Conservation (phyloP, 106 monocot genomes). For the Allium fistulosum region DNA sequence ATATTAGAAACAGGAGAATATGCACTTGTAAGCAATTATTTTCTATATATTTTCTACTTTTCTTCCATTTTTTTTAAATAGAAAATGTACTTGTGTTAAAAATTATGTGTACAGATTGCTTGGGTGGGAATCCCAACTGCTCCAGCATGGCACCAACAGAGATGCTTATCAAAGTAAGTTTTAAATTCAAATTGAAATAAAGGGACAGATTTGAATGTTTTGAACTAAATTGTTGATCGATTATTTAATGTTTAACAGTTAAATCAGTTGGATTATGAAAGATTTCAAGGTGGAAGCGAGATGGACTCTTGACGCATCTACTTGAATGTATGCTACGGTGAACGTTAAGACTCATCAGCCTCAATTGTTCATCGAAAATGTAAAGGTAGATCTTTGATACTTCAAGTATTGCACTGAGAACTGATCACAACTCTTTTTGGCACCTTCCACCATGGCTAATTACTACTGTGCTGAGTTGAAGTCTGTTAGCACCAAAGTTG, state of each 20-base stretch:
- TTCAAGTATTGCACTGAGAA: too few species aligned
- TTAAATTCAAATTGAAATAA: background rate
- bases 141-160: conserved; percentile 80
- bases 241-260: conserved; percentile 33
- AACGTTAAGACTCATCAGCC: too few species aligned
- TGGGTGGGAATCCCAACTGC: conserved; percentile 96
- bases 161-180: conserved; percentile 74
- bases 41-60: background rate
- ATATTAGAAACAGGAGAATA: conserved; percentile 88
- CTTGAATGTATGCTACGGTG: too few species aligned
- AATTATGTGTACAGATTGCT: conserved; percentile 80
- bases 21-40: conserved; percentile 65
- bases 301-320: background rate
- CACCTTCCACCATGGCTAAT: too few species aligned
- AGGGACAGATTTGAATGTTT: background rate
- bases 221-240: background rate
- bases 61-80: background rate
- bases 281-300: conserved; percentile 25
- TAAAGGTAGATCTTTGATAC: too few species aligned
- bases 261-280: conserved; percentile 80
- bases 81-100: too few species aligned
- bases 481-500: too few species aligned
- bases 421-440: too few species aligned
- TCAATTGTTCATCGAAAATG: too few species aligned
- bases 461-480: too few species aligned